Percentiles rank a stretch among this genome's conserved stretches.
These are phyloP conservation scores for Dichotomocladium elegans DNA, from an alignment of 371 early-diverging fungal genomes.

Conservation along the genomic window DNA sequence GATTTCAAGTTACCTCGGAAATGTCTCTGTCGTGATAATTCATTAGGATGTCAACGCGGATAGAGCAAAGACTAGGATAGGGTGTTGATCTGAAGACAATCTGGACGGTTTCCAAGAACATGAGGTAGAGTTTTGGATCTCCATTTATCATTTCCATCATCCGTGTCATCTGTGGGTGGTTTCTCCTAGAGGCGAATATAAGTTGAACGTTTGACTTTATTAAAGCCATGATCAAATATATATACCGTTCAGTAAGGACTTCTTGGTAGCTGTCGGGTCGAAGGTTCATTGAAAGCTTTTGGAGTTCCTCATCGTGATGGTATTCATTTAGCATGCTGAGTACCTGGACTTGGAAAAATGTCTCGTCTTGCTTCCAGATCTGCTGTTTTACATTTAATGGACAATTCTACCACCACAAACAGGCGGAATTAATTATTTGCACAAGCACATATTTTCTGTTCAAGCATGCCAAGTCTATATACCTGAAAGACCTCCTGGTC, in stretches of 20 bases:
- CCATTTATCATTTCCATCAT: constrained; percentile 54
- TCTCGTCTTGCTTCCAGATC: constrained; percentile 48
- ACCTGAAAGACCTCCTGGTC: constrained; percentile 48
- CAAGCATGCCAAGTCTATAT: too few relatives aligned
- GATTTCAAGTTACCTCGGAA: constrained; percentile 40
- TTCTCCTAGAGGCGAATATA: constrained; percentile 51
- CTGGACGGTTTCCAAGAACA: constrained; percentile 55
- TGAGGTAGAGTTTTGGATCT: constrained; percentile 54
- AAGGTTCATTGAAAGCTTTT: constrained; percentile 43
- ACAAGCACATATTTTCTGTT: background rate
- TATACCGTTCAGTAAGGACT: constrained; percentile 41
- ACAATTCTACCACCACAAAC: constrained; percentile 17
- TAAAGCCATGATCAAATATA: background rate
- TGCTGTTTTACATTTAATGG: constrained; percentile 39
- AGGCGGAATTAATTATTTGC: background rate
- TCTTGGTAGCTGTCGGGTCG: constrained; percentile 46
- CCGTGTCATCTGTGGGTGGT: constrained; percentile 46
- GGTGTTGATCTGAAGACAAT: constrained; percentile 55
- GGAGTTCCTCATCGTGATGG: constrained; percentile 35
- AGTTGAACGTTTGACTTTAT: background rate
- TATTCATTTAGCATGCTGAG: constrained; percentile 40
- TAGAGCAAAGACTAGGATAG: constrained; percentile 55
- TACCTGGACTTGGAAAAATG: constrained; percentile 38
- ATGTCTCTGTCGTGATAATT: constrained; percentile 60
- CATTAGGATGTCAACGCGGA: constrained; percentile 71